Evolutionary conservation across 1,139 yeast species (phyloP).

Genomic region (Geotrichum macrosporum): DNA sequence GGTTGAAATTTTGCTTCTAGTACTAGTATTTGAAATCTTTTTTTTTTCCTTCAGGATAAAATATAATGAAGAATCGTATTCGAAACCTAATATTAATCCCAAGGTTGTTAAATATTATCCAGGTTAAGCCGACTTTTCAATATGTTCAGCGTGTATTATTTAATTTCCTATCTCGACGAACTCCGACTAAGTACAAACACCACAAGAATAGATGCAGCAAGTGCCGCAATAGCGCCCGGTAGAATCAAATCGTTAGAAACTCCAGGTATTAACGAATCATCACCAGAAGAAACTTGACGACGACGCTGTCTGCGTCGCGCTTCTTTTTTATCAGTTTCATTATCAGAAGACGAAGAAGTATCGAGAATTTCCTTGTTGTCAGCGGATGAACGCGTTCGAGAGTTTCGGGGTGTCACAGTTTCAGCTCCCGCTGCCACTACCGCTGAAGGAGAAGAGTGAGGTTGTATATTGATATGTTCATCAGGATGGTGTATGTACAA

Average conservation of each 20-base stretch:
- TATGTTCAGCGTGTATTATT: no score
- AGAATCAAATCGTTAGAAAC: constrained; percentile 56
- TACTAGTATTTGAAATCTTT: no score
- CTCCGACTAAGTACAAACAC: constrained; percentile 44
- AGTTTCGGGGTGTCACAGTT: no score
- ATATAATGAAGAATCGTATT: no score
- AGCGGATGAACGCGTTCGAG: no score
- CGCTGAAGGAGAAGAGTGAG: constrained; percentile 12
- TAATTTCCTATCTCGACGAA: no score
- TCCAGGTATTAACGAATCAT: constrained; percentile 47
- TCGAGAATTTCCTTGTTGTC: neutral
- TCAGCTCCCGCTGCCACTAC: no score
- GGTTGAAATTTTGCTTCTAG: no score
- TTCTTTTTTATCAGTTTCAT: constrained; percentile 19
- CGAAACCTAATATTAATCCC: no score
- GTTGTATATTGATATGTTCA: constrained; percentile 38
- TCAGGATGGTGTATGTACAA: constrained; percentile 68
- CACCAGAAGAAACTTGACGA: constrained; percentile 12
- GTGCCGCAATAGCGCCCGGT: constrained; percentile 58
- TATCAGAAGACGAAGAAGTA: neutral
- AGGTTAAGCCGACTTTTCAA: no score
- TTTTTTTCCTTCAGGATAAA: no score
- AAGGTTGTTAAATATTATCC: no score
- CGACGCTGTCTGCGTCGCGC: constrained; percentile 24
- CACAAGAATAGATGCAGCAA: constrained; percentile 57